A percentile compares a stretch with the other conserved stretches of the same genome.
Conservation (phyloP, 2,329 filamentous ascomycete species). For the Neobulgaria alba region DNA sequence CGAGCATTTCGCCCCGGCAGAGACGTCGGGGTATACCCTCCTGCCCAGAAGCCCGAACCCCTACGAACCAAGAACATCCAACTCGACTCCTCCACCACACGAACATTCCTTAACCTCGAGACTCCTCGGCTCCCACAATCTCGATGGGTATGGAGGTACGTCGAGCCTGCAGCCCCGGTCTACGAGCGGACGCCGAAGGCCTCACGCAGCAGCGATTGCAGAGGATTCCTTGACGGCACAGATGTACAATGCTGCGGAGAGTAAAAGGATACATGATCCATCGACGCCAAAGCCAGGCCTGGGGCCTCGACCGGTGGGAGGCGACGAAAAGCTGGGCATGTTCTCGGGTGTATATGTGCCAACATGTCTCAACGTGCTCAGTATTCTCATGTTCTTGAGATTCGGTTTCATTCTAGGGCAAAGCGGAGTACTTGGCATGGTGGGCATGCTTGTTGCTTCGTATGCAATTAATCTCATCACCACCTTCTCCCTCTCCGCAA, state of each 20-base stretch:
- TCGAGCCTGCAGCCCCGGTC: conserved; percentile 8
- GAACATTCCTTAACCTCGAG: conserved; percentile 20
- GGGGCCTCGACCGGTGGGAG: conserved; percentile 32
- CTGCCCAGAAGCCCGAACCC: conserved; percentile 6
- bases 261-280: conserved; percentile 25
- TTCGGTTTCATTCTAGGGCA: conserved; percentile 78
- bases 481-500: conserved; percentile 77
- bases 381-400: conserved; percentile 85
- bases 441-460: conserved; percentile 66
- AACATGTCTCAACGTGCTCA: conserved; percentile 80
- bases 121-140: conserved; percentile 15
- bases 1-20: neutral
- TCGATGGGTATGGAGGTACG: conserved; percentile 5
- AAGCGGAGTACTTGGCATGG: conserved; percentile 68
- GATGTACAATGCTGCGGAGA: conserved; percentile 20
- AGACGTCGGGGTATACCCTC: conserved; percentile 7
- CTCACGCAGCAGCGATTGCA: conserved; percentile 3
- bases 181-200: conserved; percentile 8
- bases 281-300: conserved; percentile 31
- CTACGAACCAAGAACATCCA: conserved; percentile 21
- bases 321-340: conserved; percentile 58
- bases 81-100: conserved; percentile 20
- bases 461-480: conserved; percentile 79
- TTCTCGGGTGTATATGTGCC: conserved; percentile 79
- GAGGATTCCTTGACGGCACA: conserved; percentile 20